Evolutionary conservation across 192 early-diverging fungal species (phyloP).

Genomic region (Endogone sp.): DNA sequence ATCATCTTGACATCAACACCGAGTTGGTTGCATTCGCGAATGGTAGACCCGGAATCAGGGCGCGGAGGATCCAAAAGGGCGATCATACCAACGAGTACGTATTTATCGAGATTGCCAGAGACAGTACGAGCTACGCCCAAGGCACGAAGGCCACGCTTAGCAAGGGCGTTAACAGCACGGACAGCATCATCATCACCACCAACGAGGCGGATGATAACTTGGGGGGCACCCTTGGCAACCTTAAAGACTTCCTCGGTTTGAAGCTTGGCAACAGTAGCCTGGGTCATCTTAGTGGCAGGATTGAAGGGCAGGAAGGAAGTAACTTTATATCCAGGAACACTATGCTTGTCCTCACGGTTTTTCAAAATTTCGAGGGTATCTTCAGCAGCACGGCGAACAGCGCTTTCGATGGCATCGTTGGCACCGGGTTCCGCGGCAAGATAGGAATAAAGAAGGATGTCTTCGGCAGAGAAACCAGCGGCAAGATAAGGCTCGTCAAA

Average conservation of each 20-base stretch:
- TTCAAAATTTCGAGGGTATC: slow-evolving; percentile 63
- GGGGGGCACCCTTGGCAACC: slow-evolving; percentile 85
- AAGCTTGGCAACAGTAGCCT: slow-evolving; percentile 80
- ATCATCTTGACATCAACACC: slow-evolving; percentile 96
- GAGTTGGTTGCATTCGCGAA: slow-evolving; percentile 76
- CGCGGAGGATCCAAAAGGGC: slow-evolving; percentile 88
- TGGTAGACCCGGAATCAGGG: slow-evolving; percentile 84
- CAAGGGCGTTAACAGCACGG: slow-evolving; percentile 70
- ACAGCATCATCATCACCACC: slow-evolving; percentile 71
- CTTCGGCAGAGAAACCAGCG: slow-evolving; percentile 37
- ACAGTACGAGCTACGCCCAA: slow-evolving; percentile 88
- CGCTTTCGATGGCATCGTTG: slow-evolving; percentile 70
- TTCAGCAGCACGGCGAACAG: slow-evolving; percentile 69
- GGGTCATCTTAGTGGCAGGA: slow-evolving; percentile 88
- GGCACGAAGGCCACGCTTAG: slow-evolving; percentile 80
- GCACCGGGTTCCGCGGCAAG: slow-evolving; percentile 68
- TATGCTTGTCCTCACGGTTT: slow-evolving; percentile 34
- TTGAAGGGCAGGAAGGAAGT: slow-evolving; percentile 92
- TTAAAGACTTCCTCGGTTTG: slow-evolving; percentile 72
- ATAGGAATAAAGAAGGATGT: slow-evolving; percentile 63
- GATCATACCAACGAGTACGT: slow-evolving; percentile 87
- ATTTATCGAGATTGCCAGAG: slow-evolving; percentile 58
- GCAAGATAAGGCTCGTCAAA: slow-evolving; percentile 67
- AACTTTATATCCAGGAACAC: slow-evolving; percentile 88
- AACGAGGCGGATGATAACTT: slow-evolving; percentile 72